Base-by-base conservation (phyloP, 345 rosid species). In the Rhizophora apiculata region DNA sequence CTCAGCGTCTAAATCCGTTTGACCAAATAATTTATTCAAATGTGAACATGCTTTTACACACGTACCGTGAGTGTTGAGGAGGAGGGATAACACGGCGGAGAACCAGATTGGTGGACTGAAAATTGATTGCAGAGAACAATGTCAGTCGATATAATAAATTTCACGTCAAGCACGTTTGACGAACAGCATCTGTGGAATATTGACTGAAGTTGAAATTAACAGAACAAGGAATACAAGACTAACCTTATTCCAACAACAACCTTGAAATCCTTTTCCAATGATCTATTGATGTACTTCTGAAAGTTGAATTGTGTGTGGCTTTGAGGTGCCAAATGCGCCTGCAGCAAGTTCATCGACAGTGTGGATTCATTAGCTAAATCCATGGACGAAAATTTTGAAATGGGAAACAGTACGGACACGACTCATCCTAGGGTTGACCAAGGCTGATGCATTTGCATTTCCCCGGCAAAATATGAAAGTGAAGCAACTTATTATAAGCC, bases 231-330 rank as follows among this genome's bases (percentile, higher is more conserved):
- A 46, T 56, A 24, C 16, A 24, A 21, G 31, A 24, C 60, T 56
- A 9, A 72, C 75, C 75, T 72, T 27, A 72, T 64, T 3, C 75
- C 75, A 0, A 72, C 75, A 16, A 77, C 81, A 6, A 49, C 77
- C 71, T 75, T 71, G 67, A 77, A 79, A 69, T 84, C 87, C 67
- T 84, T 78, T 46, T 84, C 79, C 51, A 84, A 55, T 32, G 85
- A 75, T 82, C 85, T 46, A 5, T 82, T 65, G 13, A 82, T 79
- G 79, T 77, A 79, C 19, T 75, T 71, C 39, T 84, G 85, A 67
- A 82, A 84, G 60, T 84, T 52, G 72, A 81, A 84, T 39, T 69
- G 39, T 10, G 56, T 22, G 22, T 78, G 76, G 60, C 79, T 74
- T 36, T 71, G 78, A 32, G 76, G 82, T 4, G 74, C 73, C 24